Percentiles rank a stretch among this genome's conserved stretches.
Evolutionary conservation across 805 yeast genomes (phyloP).

Genomic region (Sungouiella blattae): DNA sequence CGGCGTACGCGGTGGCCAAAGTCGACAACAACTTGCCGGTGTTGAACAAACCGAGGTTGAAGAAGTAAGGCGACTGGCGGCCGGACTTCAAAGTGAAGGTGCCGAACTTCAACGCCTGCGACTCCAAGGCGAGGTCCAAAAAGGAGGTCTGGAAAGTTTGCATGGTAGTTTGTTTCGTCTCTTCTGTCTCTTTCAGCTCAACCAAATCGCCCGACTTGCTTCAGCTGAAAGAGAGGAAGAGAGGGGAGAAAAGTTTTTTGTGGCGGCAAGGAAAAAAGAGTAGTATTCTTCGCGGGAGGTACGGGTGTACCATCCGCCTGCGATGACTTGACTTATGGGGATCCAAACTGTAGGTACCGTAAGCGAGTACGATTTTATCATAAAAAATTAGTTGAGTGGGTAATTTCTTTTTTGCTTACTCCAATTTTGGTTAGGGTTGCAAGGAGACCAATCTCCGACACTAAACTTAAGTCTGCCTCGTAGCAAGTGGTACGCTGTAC

Average conservation of each 20-base stretch:
- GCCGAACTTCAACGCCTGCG: slow-evolving; percentile 84
- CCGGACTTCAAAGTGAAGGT: slow-evolving; percentile 88
- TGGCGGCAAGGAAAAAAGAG: too few species aligned
- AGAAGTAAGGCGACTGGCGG: slow-evolving; percentile 89
- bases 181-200: slow-evolving; percentile 2
- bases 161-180: slow-evolving; percentile 24
- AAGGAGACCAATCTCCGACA: too few species aligned
- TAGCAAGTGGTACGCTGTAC: too few species aligned
- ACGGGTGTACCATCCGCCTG: too few species aligned
- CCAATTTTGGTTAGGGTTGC: too few species aligned
- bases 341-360: too few species aligned
- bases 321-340: too few species aligned
- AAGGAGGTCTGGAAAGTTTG: slow-evolving; percentile 58
- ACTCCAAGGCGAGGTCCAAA: slow-evolving; percentile 76
- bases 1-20: slow-evolving; percentile 85
- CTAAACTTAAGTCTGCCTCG: too few species aligned
- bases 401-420: too few species aligned
- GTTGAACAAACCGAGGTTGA: slow-evolving; percentile 76
- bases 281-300: too few species aligned
- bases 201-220: slow-evolving; percentile 9
- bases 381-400: too few species aligned
- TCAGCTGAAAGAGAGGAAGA: slow-evolving; percentile 7
- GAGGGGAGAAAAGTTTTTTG: not conserved
- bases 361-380: too few species aligned
- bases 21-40: slow-evolving; percentile 76